Base-by-base conservation (phyloP, 2,329 filamentous ascomycete genomes). In the Beauveria caledonica region DNA sequence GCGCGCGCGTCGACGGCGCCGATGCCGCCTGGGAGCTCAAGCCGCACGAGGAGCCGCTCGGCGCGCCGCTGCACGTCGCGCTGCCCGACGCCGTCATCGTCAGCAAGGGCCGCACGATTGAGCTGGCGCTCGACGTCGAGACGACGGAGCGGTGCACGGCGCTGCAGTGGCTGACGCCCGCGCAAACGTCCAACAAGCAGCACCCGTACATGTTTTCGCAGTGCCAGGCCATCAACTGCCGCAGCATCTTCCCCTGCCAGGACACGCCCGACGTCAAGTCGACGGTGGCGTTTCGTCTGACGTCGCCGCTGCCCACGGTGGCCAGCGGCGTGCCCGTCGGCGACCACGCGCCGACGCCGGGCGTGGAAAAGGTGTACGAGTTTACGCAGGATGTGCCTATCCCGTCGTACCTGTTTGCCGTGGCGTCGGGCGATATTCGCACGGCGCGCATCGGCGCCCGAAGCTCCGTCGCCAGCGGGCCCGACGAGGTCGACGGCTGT, bases 131-230 rank as follows among this genome's bases (percentile, higher is more conserved):
- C 63, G 78, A 82, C 25, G 74, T 97, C 33, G 81, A 89, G 66
- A 97, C 94, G 5, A 97, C 94, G 1, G 83, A 88, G 56, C 83
- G 89, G 68, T 97, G 93, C 74, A 96, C 92, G 11, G 93, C 93
- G 10, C 79, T 99, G 63, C 93, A 97, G 75, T 99, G 94, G 93
- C 82, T 99, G 73, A 92, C 89, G 0, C 91, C 92, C 2, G 88
- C 88, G 36, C 94, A 97, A 77, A 97, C 94, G 1, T 91, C 90
- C 62, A 97, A 96, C 82, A 92, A 92, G 78, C 94, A 92, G 74
- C 89, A 95, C 66, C 93, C 93, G 1, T 97, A 97, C 75, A 93
- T 97, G 86, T 97, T 97, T 78, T 95, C 90, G 49, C 94, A 97
- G 78, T 96, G 92, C 73, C 93, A 99, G 78, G 92, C 93, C 58